Percentiles rank a stretch among this genome's conserved stretches.
These are phyloP conservation scores for Podospora conica DNA, from an alignment of 495 filamentous ascomycete genomes.

Conservation along the genomic window DNA sequence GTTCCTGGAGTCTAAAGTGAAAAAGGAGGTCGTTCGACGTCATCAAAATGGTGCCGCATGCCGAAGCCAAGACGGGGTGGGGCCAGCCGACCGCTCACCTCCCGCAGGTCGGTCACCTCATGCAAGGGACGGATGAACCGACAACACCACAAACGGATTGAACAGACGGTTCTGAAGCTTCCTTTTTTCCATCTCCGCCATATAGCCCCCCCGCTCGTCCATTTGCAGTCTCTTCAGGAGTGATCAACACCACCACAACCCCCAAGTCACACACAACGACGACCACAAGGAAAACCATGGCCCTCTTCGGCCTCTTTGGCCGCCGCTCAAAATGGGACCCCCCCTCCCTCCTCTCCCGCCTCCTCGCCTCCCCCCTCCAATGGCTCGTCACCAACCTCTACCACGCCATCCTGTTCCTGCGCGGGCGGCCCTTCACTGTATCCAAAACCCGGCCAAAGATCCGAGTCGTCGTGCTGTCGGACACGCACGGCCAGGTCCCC, in stretches of 20 bases:
- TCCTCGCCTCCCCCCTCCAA: constrained; percentile 47
- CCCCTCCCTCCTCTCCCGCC: constrained; percentile 42
- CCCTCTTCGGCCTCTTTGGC: constrained; percentile 28
- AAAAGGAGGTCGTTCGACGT: neutral
- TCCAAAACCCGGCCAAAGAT: constrained; percentile 50
- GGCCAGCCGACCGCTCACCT: neutral
- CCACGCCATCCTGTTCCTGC: constrained; percentile 54
- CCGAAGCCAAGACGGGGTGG: neutral
- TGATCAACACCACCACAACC: neutral
- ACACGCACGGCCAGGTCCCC: constrained; percentile 63
- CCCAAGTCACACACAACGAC: neutral
- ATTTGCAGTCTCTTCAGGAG: neutral
- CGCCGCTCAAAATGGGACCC: constrained; percentile 44
- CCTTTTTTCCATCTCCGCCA: too few relatives aligned
- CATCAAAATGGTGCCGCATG: neutral
- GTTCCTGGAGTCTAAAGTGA: too few relatives aligned
- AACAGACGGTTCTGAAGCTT: neutral
- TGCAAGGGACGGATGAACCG: neutral
- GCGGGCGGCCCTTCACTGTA: constrained; percentile 52
- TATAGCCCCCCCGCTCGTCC: neutral
- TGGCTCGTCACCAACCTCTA: constrained; percentile 48
- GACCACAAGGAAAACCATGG: constrained; percentile 22
- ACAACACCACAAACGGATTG: neutral
- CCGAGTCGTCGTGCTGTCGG: constrained; percentile 80
- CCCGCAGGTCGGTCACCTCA: neutral